Conservation (phyloP, 495 filamentous ascomycete species). For the Lepraria neglecta region DNA sequence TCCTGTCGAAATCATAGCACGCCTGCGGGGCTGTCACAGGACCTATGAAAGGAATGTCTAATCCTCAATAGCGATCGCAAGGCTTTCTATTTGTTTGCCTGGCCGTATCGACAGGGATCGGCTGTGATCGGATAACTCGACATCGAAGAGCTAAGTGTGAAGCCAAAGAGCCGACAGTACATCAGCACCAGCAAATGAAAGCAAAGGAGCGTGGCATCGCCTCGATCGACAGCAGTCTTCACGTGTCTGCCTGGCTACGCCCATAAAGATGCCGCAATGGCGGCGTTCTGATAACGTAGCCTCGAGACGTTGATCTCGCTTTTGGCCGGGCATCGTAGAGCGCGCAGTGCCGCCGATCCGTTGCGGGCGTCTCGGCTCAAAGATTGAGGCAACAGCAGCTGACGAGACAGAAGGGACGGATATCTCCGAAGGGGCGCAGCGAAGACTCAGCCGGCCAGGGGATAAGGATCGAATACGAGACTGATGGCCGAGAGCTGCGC, state of each 20-base stretch:
- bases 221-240: background rate
- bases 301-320: conserved; percentile 8
- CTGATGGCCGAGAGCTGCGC: background rate
- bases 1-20: no score
- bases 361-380: no score
- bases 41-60: no score
- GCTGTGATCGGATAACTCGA: no score
- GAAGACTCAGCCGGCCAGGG: background rate
- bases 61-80: no score
- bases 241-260: background rate
- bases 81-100: no score
- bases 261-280: background rate
- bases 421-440: background rate
- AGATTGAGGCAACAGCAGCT: background rate
- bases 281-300: background rate
- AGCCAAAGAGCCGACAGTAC: no score
- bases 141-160: no score
- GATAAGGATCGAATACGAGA: background rate
- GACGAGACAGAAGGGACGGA: background rate
- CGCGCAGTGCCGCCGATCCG: background rate
- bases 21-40: no score
- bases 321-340: background rate
- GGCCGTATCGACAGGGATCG: no score
- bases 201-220: background rate
- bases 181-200: no score